A percentile compares a stretch with the other conserved stretches of the same genome.
Evolutionary conservation across 305 asterid genomes (phyloP).

Genomic region (Coffea humblotiana): DNA sequence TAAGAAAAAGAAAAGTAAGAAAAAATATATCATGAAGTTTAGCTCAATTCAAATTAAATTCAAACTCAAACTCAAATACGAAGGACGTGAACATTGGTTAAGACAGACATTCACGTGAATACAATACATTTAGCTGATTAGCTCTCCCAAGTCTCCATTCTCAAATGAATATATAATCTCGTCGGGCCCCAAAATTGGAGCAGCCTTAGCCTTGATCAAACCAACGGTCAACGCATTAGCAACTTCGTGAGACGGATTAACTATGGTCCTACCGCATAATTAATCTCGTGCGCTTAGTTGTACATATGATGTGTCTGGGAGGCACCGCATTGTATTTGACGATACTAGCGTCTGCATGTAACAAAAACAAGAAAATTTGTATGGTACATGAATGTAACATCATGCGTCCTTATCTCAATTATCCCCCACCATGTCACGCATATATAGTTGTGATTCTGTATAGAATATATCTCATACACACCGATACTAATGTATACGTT

Average conservation of each 20-base stretch:
- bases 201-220: neutral
- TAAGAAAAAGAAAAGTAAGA: neutral
- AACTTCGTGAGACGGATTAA: too few relatives aligned
- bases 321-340: too few relatives aligned
- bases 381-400: too few relatives aligned
- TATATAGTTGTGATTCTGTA: too few relatives aligned
- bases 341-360: too few relatives aligned
- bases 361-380: too few relatives aligned
- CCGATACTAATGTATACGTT: too few relatives aligned
- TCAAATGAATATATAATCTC: neutral
- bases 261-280: too few relatives aligned
- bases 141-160: neutral
- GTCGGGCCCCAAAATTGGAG: slow-evolving; percentile 7
- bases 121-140: neutral
- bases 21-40: neutral
- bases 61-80: slow-evolving; percentile 2
- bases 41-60: slow-evolving; percentile 19
- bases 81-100: slow-evolving; percentile 43
- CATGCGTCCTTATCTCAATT: too few relatives aligned
- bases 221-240: slow-evolving; percentile 1
- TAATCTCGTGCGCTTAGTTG: too few relatives aligned
- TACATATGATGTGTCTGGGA: neutral
- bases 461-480: too few relatives aligned
- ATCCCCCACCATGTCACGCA: too few relatives aligned
- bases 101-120: slow-evolving; percentile 45